Conservation (phyloP, 768 basidiomycete genomes). For the Boletus rubroflammeus region DNA sequence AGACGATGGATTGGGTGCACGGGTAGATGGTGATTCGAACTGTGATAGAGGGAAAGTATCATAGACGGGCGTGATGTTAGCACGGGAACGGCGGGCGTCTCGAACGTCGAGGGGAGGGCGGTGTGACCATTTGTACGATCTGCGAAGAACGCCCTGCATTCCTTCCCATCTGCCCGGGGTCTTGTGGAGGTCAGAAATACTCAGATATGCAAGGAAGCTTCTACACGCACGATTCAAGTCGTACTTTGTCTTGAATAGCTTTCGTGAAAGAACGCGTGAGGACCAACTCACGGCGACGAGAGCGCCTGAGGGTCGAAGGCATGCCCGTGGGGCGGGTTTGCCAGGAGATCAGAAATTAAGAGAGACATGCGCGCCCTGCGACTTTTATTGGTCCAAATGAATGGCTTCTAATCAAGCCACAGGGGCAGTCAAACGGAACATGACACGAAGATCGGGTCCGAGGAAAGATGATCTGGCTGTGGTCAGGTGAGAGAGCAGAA, state of each 20-base stretch:
- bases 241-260: conserved; percentile 43
- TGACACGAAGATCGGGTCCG: conserved; percentile 13
- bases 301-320: conserved; percentile 42
- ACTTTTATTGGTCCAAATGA: conserved; percentile 30
- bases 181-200: conserved; percentile 11
- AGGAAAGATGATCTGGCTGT: conserved; percentile 2
- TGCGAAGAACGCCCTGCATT: conserved; percentile 16
- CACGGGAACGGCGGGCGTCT: conserved; percentile 12
- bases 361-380: conserved; percentile 11
- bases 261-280: conserved; percentile 50
- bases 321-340: conserved; percentile 29
- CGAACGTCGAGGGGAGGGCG: conserved; percentile 15
- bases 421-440: conserved; percentile 23
- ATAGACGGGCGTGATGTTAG: conserved; percentile 28
- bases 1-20: conserved; percentile 54
- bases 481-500: conserved; percentile 11
- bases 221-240: conserved; percentile 30
- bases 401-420: conserved; percentile 21
- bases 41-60: conserved; percentile 24
- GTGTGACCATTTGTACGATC: conserved; percentile 21
- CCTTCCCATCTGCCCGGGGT: conserved; percentile 18
- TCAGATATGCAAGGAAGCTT: neutral
- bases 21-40: conserved; percentile 21
- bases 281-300: conserved; percentile 45
- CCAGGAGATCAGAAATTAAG: conserved; percentile 12